Evolutionary conservation across 805 yeast species (phyloP).

Genomic region (Teunomyces kruisii): DNA sequence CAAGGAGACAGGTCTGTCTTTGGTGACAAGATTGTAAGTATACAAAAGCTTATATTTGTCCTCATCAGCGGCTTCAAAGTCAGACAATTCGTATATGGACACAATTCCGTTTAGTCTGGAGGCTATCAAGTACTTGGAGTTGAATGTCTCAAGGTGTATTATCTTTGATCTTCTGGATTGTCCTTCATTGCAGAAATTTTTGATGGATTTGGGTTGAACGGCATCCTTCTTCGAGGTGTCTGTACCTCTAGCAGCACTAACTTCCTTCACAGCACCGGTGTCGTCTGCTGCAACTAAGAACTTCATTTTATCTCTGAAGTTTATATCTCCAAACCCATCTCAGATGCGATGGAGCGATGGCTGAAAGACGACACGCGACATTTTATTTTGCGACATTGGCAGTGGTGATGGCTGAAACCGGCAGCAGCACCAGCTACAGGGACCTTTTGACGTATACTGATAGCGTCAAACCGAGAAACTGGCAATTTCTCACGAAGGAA

Average conservation of each 20-base stretch:
- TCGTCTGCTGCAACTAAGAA: conserved; percentile 65
- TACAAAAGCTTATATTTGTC: conserved; percentile 41
- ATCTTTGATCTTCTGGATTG: conserved; percentile 34
- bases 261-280: conserved; percentile 63
- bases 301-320: conserved; percentile 45
- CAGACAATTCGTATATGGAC: conserved; percentile 35
- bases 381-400: not conserved
- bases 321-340: not conserved
- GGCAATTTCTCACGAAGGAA: too few species aligned
- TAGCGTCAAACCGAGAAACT: too few species aligned
- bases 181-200: conserved; percentile 33
- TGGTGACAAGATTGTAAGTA: conserved; percentile 22
- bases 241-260: conserved; percentile 64
- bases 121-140: conserved; percentile 38
- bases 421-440: too few species aligned
- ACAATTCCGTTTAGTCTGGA: conserved; percentile 45
- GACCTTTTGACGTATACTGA: too few species aligned
- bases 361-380: not conserved
- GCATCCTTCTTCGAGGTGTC: conserved; percentile 76
- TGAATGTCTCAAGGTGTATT: conserved; percentile 27
- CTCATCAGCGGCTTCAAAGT: conserved; percentile 20
- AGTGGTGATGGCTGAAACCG: not conserved
- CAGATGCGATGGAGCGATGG: conserved; percentile 1
- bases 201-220: conserved; percentile 58
- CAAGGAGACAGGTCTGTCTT: conserved; percentile 34